Conservation (phyloP, 345 rosid species). For the Rhizophora mangle region DNA sequence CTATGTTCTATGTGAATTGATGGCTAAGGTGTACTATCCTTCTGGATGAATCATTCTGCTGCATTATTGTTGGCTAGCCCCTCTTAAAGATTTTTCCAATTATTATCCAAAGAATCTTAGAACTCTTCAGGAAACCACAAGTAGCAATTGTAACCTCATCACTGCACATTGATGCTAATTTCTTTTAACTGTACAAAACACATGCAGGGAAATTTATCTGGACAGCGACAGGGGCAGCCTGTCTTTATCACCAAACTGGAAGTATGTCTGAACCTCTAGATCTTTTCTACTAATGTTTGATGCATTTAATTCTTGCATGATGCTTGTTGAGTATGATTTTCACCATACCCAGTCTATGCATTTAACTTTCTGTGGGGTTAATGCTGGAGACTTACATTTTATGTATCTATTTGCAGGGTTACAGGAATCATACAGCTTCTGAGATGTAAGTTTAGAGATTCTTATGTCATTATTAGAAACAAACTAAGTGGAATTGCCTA, state of each 20-base stretch:
- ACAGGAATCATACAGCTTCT: constrained; percentile 81
- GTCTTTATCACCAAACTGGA: constrained; percentile 93
- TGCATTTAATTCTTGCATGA: constrained; percentile 6
- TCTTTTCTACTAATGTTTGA: background rate
- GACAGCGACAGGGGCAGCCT: constrained; percentile 96
- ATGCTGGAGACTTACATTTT: constrained; percentile 16
- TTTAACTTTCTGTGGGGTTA: background rate
- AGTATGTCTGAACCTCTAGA: constrained; percentile 41
- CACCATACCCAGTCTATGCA: background rate
- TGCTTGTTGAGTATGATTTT: constrained; percentile 14
- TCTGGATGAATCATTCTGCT: no score
- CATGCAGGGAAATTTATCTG: constrained; percentile 84
- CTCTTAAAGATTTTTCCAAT: background rate
- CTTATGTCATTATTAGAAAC: background rate
- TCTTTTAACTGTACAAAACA: constrained; percentile 19
- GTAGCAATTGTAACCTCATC: background rate
- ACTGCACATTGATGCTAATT: background rate
- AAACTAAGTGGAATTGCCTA: background rate
- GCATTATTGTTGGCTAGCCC: background rate
- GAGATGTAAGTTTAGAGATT: constrained; percentile 64
- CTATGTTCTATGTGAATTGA: no score
- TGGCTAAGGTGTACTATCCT: no score
- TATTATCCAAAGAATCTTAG: background rate
- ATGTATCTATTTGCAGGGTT: constrained; percentile 64
- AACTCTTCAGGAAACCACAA: no score